These are phyloP conservation scores for Neurospora cerealis DNA, from an alignment of 495 filamentous ascomycete species.

Conservation along the genomic window DNA sequence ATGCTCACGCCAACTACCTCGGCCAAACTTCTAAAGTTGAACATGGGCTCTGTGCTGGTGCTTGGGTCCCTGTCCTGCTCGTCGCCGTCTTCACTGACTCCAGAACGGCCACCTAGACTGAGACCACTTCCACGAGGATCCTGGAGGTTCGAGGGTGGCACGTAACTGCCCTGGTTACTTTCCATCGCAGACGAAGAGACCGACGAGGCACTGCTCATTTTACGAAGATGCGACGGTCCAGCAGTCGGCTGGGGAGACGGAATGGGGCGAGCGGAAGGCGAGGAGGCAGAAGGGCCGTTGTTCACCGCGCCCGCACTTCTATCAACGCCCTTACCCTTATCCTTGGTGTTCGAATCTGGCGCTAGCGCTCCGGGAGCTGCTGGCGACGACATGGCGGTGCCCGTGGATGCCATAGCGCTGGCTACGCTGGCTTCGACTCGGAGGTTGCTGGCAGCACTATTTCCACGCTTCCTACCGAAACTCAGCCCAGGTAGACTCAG, in stretches of 20 bases:
- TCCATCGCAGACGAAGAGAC: constrained; percentile 65
- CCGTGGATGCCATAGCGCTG: constrained; percentile 15
- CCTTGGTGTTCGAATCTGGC: constrained; percentile 20
- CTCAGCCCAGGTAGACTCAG: constrained; percentile 36
- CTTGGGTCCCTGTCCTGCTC: constrained; percentile 35
- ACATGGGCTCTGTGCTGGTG: constrained; percentile 63
- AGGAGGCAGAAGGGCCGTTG: constrained; percentile 6
- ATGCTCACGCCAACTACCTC: constrained; percentile 62
- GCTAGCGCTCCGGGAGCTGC: constrained; percentile 9
- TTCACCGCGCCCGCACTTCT: constrained; percentile 26
- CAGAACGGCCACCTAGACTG: constrained; percentile 29
- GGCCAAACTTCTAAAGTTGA: constrained; percentile 83
- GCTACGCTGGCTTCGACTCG: constrained; percentile 32
- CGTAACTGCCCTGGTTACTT: constrained; percentile 47
- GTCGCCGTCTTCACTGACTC: constrained; percentile 27
- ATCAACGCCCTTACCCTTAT: constrained; percentile 80
- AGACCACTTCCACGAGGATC: constrained; percentile 37
- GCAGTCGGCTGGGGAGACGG: constrained; percentile 31
- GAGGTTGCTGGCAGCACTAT: constrained; percentile 43
- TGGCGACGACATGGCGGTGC: constrained; percentile 15
- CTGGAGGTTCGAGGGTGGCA: constrained; percentile 29
- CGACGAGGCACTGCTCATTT: constrained; percentile 76
- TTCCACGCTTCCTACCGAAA: constrained; percentile 42
- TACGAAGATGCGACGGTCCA: constrained; percentile 59
- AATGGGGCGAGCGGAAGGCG: constrained; percentile 24